These are phyloP conservation scores for Arabidopsis thaliana DNA, from an alignment of 345 rosid genomes.

Conservation along the genomic window DNA sequence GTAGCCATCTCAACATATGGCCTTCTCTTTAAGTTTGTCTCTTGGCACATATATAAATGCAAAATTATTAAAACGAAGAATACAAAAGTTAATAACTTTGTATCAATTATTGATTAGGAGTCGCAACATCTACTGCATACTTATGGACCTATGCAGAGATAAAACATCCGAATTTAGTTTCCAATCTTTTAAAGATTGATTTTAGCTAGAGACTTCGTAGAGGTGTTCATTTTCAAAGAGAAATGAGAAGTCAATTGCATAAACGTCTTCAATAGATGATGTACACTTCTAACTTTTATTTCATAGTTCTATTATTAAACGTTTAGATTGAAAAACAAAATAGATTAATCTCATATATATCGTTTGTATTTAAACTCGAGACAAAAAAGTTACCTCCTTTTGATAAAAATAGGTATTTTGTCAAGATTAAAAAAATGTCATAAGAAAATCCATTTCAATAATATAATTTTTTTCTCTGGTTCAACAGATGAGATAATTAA, in stretches of 20 bases:
- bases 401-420: too few species aligned
- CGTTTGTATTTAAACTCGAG: too few species aligned
- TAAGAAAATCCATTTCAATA: too few species aligned
- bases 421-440: too few species aligned
- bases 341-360: too few species aligned
- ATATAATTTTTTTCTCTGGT: too few species aligned
- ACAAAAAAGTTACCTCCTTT: too few species aligned
- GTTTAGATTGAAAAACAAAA: too few species aligned
- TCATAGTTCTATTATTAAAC: too few species aligned
- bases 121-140: not conserved
- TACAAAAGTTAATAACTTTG: not conserved
- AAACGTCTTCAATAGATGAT: too few species aligned
- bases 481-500: too few species aligned
- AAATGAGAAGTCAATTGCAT: not conserved
- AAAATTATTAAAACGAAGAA: not conserved
- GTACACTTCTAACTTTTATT: too few species aligned
- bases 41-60: conserved; percentile 14
- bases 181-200: not conserved
- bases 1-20: conserved; percentile 22
- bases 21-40: conserved; percentile 14
- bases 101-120: not conserved
- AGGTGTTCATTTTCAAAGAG: not conserved
- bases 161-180: not conserved
- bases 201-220: not conserved
- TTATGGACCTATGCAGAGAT: not conserved